Base-by-base conservation (phyloP, 805 yeast species). In the Kluyveromyces dobzhanskii region DNA sequence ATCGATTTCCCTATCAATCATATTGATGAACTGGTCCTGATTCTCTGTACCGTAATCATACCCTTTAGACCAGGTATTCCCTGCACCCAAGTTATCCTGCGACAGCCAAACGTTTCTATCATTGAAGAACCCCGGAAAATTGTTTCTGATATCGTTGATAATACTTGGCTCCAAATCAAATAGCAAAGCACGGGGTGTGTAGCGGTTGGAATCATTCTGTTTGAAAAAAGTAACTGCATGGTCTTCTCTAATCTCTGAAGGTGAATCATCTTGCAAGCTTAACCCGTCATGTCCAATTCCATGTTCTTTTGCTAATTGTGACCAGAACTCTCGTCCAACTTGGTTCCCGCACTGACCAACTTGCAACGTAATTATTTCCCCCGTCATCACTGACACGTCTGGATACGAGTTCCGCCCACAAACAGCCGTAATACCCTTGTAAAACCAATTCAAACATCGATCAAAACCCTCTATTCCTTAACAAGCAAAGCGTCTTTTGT, bases 291-390 rank as follows among this genome's bases (percentile, higher is more conserved):
- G 49, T 5, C 54, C 65, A 17, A 90, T 80, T 0, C 94, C 95
- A 54, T 90, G 98, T 53, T 90, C 97, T 21, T 68, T 62, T 31
- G 94, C 84, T 39, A 90, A 60, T 57, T 85, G 95, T 34, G 77
- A 71, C 98, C 98, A 92, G 59, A 88, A 90, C 59, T 83, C 82
- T 40, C 84, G 76, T 18, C 97, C 97, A 1, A 90, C 80, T 57
- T 90, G 97, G 62, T 92, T 92, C 42, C 98, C 98, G 66, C 98
- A 92, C 64, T 92, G 98, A 18, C 76, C 76, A 9, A 77, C 76
- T 50, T 81, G 88, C 9, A 82, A 59, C 1, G 88, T 79, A 30
- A 82, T 67, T 3, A 81, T 75, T 57, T 82, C 87, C 8, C 88
- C 73, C 3, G 73, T 69, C 73, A 71, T 66, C 12, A 9, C 21